Base-by-base conservation (phyloP, 306 rosid genomes). In the Castanea mollissima region DNA sequence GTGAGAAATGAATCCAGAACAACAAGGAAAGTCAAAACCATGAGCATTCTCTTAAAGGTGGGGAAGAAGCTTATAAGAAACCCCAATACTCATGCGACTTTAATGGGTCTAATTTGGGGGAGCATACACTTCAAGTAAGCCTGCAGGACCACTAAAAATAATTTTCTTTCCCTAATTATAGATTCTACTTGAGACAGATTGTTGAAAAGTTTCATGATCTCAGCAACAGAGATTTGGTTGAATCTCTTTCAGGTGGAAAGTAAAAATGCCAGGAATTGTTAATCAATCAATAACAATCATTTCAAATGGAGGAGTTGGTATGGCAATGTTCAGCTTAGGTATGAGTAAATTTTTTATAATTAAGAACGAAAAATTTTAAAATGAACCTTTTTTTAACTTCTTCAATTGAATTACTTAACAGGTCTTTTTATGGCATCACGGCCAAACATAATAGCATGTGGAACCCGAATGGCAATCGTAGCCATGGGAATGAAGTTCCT, bases 311-410 rank as follows among this genome's bases (percentile, higher is more conserved):
- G 99, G 99, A 76, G 84, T 95, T 76, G 99, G 99, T 9, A 95
- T 93, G 99, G 98, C 99, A 32, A 90, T 90, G 81, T 92, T 95
- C 93, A 93, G 99, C 92, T 86, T 95, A 93, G 98, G 98, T 94
- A 89, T 52, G 86, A 77, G 72, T 64, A 51, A 57, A 64, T 25
- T 76, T 32, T 27, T 27, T 52, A 16, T 51, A 20, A 3, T 68
- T 76, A 74, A 31, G 6, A 51, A 11, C 35, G 49, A 60, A n/a
- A 32, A 41, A 60, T 54, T 57, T 63, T 32, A 27, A 54, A 65
- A 69, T 73, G 31, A 60, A 44, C 14, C 6, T n/a, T 60, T 69
- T 20, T 19, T 23, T 44, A 34, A 55, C 55, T 74, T 69, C 29
- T 73, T 51, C 62, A 64, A 46, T 38, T 38, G 60, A 56, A 65